Evolutionary conservation across 441 rosid genomes (phyloP), one percentile per base, ranked within the genome.

Genomic region (Arabidopsis hybrid): DNA sequence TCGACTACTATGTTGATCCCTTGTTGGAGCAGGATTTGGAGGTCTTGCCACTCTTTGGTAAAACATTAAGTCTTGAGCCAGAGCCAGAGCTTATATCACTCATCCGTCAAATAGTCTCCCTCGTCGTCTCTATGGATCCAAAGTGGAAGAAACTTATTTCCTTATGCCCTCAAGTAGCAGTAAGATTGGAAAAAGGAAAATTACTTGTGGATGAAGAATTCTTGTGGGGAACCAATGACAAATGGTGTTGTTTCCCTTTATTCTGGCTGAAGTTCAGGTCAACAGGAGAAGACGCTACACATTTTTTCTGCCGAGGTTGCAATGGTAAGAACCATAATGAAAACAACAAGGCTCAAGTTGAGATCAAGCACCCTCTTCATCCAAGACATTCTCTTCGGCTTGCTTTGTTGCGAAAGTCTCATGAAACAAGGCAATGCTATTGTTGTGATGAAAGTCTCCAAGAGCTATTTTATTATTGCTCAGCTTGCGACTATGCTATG

Each of bases 381-480:
- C 65, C 35, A 12, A 60, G 29, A 21, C 65, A 60, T 21, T 42
- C 50, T 40, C 65, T 60, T 26, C 50, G 3, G 51, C 65, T 60
- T 60, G 65, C 32, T n/a, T 21, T 60, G 49, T 60, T 39, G 34
- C 6, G 1, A 10, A 10, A 18, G 12, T 8, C 14, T 26, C 9
- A 57, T 7, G 61, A 34, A 34, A 57, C 13, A 5, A 62, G 67
- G 14, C 35, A 43, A 8, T 62, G 67, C 29, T 62, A 62, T 31
- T 62, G 67, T 2, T 62, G 52, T 43, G 49, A 60, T 6, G 49
- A 60, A 18, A 1, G 3, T 60, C 49, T 60, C 49, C 11, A 3
- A 18, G 34, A 18, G 49, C 0, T 60, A 3, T 11, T 60, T 18
- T 60, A 65, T 49, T 71, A 29, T 26, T 52, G 57, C 35, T 52